Evolutionary conservation across 768 basidiomycete species (phyloP), one percentile per base, ranked within the genome.

Genomic region (Filobasidium floriforme): DNA sequence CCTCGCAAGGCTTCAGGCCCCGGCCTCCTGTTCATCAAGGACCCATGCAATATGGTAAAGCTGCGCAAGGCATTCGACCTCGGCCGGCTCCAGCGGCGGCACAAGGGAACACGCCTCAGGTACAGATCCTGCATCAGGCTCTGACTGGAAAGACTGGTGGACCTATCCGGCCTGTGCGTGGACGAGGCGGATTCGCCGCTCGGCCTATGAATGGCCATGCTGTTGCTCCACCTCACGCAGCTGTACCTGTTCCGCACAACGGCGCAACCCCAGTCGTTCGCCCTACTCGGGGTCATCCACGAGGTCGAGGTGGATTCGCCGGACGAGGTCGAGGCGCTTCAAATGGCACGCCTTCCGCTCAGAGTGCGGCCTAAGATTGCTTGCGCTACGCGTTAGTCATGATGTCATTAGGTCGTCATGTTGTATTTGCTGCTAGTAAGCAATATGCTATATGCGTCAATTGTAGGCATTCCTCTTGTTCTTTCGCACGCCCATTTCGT

Each of bases 31-130:
- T 22, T 49, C 63, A 64, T 11, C 51, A 28, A 19, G 70, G 73
- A 2, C 65, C 55, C n/a, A 52, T 70, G 46, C 71, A 71, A 9
- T 78, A 76, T 49, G 74, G 75, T n/a, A 71, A 78, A 59, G 77
- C 77, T 15, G 73, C 73, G 12, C 73, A 71, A 64, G 77, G 77
- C n/a, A 61, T 76, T 46, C 66, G 68, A 63, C 67, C 68, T 28
- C 26, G 63, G 0, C 68, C 54, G 11, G 43, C 57, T 29, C 29
- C n/a, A 15, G 55, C 59, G 9, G 37, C 54, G 18, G 60, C 51
- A 7, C 61, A 29, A 0, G 37, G 40, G 37, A 49, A 37, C 11
- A 19, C n/a, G n/a, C 62, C 62, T 24, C 66, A 66, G 41, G 52
- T 54, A 18, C 57, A 66, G 18, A 60, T 55, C 7, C 32, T 69